Base-by-base conservation (phyloP, 148 eudicot genomes). In the Rhododendron williamsianum region DNA sequence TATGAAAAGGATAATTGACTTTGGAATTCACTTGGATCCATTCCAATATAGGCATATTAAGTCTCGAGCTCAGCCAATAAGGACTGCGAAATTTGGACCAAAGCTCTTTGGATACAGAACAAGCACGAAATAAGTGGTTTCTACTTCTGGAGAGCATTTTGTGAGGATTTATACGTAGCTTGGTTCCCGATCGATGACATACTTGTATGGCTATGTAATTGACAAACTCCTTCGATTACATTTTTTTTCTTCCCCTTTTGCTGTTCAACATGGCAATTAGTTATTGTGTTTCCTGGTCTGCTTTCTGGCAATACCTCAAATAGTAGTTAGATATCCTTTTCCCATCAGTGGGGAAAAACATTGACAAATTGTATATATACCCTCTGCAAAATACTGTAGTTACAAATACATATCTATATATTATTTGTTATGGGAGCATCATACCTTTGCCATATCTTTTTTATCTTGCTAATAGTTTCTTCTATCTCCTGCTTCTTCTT, bases 401-500 rank as follows among this genome's bases (percentile, higher is more conserved):
- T 46, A 9, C 41, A 38, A 38, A 38, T 38, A 38, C 41, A 38
- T 46, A 6, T 8, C 10, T 46, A 6, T 45, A 3, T 36, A 36
- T 33, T 33, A 33, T 33, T 46, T 46, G 48, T 46, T 7, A 46
- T 6, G 48, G 48, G 65, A 23, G 79, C 21, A 18, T 38, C 27
- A 18, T 74, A 5, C 48, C 4, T 63, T 6, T 2, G 41, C 23
- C 58, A 30, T 35, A 33, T 33, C 35, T 33, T 1, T 33, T 33
- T 33, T n/a, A 43, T 49, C 49, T 27, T 35, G 27, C 49, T 82
- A 18, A 71, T 27, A 35, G 9, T 74, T 8, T 41, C 4, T 7
- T 46, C 63, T 11, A 2, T 27, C 52, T 52, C 83, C 78, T 81
- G 83, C 86, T 82, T 82, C 49, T 88, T 82, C 52, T n/a, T 36